phyloP scores from a whole-genome alignment of 306 rosid genomes.

The Castanopsis chinensis region DNA sequence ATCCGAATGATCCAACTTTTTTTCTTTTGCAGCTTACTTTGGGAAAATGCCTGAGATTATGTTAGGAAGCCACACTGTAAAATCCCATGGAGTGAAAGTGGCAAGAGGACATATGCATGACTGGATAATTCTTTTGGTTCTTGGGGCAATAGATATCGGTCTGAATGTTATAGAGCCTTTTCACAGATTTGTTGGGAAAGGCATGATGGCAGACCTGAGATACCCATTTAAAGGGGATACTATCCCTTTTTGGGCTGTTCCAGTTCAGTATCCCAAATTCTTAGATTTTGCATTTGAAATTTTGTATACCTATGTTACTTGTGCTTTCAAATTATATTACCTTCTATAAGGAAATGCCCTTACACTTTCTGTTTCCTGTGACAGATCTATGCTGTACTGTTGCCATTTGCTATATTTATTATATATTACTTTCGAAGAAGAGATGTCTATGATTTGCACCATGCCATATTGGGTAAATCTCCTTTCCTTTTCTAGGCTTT shows the following conservation, averaged over 20 bases:
- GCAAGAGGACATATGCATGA: conserved; percentile 74
- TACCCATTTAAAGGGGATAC: conserved; percentile 78
- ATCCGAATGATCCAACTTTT: too few species aligned
- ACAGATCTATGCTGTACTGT: conserved; percentile 69
- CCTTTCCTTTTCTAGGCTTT: neutral
- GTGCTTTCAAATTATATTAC: neutral
- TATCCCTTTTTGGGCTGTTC: conserved; percentile 87
- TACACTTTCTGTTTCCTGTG: neutral
- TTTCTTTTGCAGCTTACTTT: too few species aligned
- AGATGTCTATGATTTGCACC: conserved; percentile 89
- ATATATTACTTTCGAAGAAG: conserved; percentile 65
- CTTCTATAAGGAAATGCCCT: too few species aligned
- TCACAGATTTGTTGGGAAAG: conserved; percentile 90
- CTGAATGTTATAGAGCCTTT: conserved; percentile 81
- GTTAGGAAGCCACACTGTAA: conserved; percentile 59
- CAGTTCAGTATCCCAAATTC: conserved; percentile 43
- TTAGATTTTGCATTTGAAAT: too few species aligned
- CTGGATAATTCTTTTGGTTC: conserved; percentile 80
- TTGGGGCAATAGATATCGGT: conserved; percentile 48
- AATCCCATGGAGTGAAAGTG: conserved; percentile 73
- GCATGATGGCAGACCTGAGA: conserved; percentile 75
- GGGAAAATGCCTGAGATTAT: conserved; percentile 76
- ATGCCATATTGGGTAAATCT: conserved; percentile 73
- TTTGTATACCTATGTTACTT: too few species aligned
- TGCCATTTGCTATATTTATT: conserved; percentile 54